Base-by-base conservation (phyloP, 2,329 filamentous ascomycete genomes). In the Xylaria hypoxylon region DNA sequence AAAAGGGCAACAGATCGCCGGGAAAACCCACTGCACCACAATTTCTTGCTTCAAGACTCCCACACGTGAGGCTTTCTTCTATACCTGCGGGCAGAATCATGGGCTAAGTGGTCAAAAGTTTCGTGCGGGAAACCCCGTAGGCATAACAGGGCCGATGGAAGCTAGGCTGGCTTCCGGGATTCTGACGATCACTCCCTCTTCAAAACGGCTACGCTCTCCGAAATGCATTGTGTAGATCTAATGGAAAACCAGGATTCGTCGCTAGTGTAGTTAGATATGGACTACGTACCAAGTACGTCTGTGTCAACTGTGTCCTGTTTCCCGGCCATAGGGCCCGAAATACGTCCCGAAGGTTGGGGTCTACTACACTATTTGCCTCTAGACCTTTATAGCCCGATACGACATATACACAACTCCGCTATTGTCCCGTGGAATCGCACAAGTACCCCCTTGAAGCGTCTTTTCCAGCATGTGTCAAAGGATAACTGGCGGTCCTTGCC, bases 1-100 rank as follows among this genome's bases (percentile, higher is more conserved):
- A 64, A 67, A 64, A 47, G 51, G 62, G 61, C 10, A 67, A 61
- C 38, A 48, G 57, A 67, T 67, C 61, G 51, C 38, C 61, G n/a
- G 0, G 24, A 26, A 24, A 56, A 33, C 28, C 56, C 50, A 57
- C 50, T 28, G 19, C 26, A 22, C 15, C 38, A 55, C 19, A 22
- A 40, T 59, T 55, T 31, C 33, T 42, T 48, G 53, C 47, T 38
- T 38, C 48, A 19, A 45, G 40, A 22, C 47, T n/a, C 55, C 15
- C n/a, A 24, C 35, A 42, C n/a, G 5, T 26, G 22, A 42, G 22
- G 15, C 22, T 40, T 55, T 28, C n/a, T n/a, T n/a, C n/a, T n/a
- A n/a, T n/a, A n/a, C 31, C 31, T 17, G 6, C 7, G 45, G 22
- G 33, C 5, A 55, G 22, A 42, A n/a, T 17, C 52, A 55, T 13